Evolutionary conservation across 352 stramenopile species (phyloP).

Genomic region (Blastocystis sp.): DNA sequence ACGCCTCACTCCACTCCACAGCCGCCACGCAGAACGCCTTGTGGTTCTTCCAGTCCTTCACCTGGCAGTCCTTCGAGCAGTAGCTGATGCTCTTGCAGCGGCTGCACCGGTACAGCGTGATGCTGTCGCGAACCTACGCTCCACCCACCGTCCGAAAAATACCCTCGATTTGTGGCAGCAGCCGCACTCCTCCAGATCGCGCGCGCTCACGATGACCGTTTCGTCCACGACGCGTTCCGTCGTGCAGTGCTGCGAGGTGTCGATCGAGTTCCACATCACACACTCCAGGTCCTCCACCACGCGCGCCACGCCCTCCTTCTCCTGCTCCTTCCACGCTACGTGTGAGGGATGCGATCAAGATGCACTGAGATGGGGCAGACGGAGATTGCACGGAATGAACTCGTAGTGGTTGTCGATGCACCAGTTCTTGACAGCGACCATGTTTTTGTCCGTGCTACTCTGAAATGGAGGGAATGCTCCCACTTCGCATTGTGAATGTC

Average conservation of each 20-base stretch:
- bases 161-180: constrained; percentile 61
- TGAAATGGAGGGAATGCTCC: not conserved
- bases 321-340: constrained; percentile 29
- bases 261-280: constrained; percentile 56
- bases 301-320: constrained; percentile 49
- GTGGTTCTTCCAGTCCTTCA: constrained; percentile 64
- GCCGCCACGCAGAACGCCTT: constrained; percentile 24
- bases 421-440: constrained; percentile 3
- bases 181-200: constrained; percentile 11
- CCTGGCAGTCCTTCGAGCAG: constrained; percentile 64
- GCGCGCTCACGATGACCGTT: not conserved
- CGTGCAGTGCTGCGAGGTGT: not conserved
- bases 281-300: constrained; percentile 54
- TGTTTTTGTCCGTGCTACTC: constrained; percentile 25
- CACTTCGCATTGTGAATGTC: constrained; percentile 44
- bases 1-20: not conserved
- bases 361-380: constrained; percentile 27
- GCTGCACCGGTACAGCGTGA: constrained; percentile 41
- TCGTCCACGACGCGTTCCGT: constrained; percentile 41
- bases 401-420: constrained; percentile 60
- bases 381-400: constrained; percentile 55
- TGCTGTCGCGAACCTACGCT: not conserved
- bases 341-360: not conserved
- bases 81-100: constrained; percentile 44
- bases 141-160: not conserved